phyloP scores from a whole-genome alignment of 2,329 filamentous ascomycete species.

The Fulvia fulva region DNA sequence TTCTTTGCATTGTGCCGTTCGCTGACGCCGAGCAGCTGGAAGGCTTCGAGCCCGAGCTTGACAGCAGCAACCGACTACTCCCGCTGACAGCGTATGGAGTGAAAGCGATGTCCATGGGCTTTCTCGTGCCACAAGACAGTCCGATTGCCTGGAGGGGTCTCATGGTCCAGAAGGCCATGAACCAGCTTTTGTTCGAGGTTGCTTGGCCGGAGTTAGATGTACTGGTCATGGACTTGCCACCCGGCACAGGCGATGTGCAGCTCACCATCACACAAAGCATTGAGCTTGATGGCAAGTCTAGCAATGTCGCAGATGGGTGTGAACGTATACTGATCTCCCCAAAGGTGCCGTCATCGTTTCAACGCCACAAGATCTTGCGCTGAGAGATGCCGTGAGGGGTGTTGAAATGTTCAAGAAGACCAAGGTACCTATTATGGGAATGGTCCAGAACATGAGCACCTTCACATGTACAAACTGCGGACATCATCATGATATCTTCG shows the following conservation, averaged over 20 bases:
- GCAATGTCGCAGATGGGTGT: neutral
- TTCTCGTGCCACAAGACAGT: slow-evolving; percentile 72
- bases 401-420: slow-evolving; percentile 91
- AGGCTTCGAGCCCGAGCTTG: slow-evolving; percentile 32
- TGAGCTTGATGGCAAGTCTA: slow-evolving; percentile 55
- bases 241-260: slow-evolving; percentile 92
- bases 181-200: slow-evolving; percentile 91
- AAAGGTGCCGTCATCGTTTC: slow-evolving; percentile 78
- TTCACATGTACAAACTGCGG: slow-evolving; percentile 67
- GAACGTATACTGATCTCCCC: neutral
- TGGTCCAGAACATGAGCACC: slow-evolving; percentile 88
- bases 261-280: slow-evolving; percentile 96
- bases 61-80: slow-evolving; percentile 65
- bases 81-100: slow-evolving; percentile 92
- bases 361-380: slow-evolving; percentile 87
- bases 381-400: slow-evolving; percentile 87
- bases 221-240: slow-evolving; percentile 84
- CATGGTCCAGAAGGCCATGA: slow-evolving; percentile 96
- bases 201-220: slow-evolving; percentile 89
- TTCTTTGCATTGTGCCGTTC: neutral
- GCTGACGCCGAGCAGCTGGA: slow-evolving; percentile 24
- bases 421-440: slow-evolving; percentile 72
- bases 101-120: slow-evolving; percentile 99
- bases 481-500: slow-evolving; percentile 36
- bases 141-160: slow-evolving; percentile 92